phyloP scores from a whole-genome alignment of 768 basidiomycete species.

The Mycena capillaripes region DNA sequence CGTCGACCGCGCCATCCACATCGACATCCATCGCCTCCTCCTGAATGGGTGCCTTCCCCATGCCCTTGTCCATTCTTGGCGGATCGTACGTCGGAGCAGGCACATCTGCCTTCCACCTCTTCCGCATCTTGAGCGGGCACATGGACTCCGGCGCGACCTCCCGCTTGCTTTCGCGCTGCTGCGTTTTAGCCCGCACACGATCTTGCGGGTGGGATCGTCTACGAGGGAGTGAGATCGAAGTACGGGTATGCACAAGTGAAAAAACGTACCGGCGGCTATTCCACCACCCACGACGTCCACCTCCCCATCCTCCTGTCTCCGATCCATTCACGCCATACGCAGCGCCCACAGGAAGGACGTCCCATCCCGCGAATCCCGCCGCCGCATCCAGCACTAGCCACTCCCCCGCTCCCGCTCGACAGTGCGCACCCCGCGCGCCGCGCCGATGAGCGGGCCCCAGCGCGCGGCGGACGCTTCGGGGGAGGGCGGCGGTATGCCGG shows the following conservation, averaged over 20 bases:
- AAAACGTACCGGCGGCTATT: background rate
- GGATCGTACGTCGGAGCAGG: too few relatives aligned
- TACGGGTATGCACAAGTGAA: background rate
- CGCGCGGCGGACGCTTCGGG: background rate
- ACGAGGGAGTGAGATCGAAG: background rate
- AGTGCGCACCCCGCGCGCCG: background rate
- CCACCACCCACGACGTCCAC: background rate
- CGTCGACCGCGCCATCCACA: too few relatives aligned
- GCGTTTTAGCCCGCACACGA: background rate
- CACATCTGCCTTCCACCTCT: too few relatives aligned
- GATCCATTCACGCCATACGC: background rate
- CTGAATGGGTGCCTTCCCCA: background rate
- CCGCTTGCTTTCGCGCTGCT: too few relatives aligned
- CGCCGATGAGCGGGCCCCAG: slow-evolving; percentile 18
- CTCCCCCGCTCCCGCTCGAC: background rate
- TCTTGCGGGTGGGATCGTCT: background rate
- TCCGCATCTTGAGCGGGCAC: too few relatives aligned
- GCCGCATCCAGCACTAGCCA: background rate
- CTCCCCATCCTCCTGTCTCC: background rate
- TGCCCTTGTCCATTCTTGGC: background rate
- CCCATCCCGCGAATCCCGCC: background rate
- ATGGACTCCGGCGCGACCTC: too few relatives aligned
- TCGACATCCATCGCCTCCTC: background rate
- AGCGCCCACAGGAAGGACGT: background rate
- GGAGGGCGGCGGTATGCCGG: background rate